phyloP scores from a whole-genome alignment of 2,329 filamentous ascomycete genomes.

The Rhynchosporium agropyri region DNA sequence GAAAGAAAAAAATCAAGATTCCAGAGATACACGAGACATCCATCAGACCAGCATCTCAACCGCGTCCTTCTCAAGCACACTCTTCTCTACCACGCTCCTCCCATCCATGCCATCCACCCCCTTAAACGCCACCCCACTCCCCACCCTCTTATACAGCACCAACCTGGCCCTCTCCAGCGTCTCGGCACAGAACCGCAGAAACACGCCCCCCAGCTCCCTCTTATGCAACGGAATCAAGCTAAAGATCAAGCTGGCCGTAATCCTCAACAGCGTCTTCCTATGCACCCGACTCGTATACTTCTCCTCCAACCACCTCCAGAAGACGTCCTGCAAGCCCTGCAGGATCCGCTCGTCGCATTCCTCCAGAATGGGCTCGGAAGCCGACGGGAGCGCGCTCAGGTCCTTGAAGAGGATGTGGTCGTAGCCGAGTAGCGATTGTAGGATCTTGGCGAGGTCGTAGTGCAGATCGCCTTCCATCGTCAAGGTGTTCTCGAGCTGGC shows the following conservation, averaged over 20 bases:
- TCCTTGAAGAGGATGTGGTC: slow-evolving; percentile 18
- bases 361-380: background rate
- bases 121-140: background rate
- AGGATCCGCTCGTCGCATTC: slow-evolving; percentile 17
- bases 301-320: slow-evolving; percentile 17
- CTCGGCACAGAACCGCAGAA: slow-evolving; percentile 33
- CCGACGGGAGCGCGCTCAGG: background rate
- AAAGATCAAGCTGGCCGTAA: slow-evolving; percentile 41
- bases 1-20: background rate
- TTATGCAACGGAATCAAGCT: slow-evolving; percentile 41
- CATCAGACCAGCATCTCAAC: no score
- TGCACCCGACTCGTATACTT: slow-evolving; percentile 31
- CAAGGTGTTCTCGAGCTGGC: slow-evolving; percentile 11
- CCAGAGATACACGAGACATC: background rate
- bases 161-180: slow-evolving; percentile 23
- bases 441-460: slow-evolving; percentile 20
- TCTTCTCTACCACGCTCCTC: background rate
- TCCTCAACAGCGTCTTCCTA: slow-evolving; percentile 41
- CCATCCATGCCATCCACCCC: background rate
- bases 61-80: background rate
- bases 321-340: background rate
- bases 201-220: slow-evolving; percentile 32
- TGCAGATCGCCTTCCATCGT: slow-evolving; percentile 19
- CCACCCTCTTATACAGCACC: slow-evolving; percentile 4
- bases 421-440: slow-evolving; percentile 17